Conservation (phyloP, 352 stramenopile genomes). For the Pythium phragmiticola region DNA sequence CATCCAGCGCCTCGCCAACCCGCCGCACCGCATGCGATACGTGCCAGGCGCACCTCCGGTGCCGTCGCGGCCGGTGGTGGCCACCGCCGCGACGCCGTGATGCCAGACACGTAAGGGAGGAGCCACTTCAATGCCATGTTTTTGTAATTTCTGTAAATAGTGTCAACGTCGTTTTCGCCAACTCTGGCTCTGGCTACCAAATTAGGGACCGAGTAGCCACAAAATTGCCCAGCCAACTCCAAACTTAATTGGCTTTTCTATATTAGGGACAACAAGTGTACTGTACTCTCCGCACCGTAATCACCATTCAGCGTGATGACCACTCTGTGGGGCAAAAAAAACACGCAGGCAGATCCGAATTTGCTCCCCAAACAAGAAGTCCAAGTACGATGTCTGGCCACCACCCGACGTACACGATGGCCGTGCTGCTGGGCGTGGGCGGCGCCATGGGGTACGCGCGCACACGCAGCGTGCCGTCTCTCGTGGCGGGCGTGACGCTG, state of each 20-base stretch:
- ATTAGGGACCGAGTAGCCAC: too few species aligned
- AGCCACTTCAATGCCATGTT: slow-evolving; percentile 10
- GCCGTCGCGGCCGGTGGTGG: neutral
- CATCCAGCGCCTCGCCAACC: slow-evolving; percentile 60
- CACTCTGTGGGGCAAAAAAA: neutral
- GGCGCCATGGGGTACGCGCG: slow-evolving; percentile 81
- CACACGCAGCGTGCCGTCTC: slow-evolving; percentile 75
- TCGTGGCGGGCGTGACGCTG: slow-evolving; percentile 79
- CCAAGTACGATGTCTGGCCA: slow-evolving; percentile 51
- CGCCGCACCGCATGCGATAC: slow-evolving; percentile 54
- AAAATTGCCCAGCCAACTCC: too few species aligned
- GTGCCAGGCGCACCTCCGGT: slow-evolving; percentile 48
- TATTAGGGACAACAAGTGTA: too few species aligned
- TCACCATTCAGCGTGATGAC: too few species aligned
- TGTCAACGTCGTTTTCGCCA: neutral
- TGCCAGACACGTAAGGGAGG: neutral
- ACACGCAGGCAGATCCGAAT: neutral
- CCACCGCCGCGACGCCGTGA: neutral
- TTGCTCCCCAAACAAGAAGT: neutral
- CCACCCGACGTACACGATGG: slow-evolving; percentile 87
- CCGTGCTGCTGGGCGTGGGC: slow-evolving; percentile 55
- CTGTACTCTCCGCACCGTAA: too few species aligned
- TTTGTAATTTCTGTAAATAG: neutral
- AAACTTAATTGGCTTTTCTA: too few species aligned
- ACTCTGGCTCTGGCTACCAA: too few species aligned